A percentile compares a stretch with the other conserved stretches of the same genome.
phyloP scores from a whole-genome alignment of 345 rosid genomes.

The Brassica cretica region DNA sequence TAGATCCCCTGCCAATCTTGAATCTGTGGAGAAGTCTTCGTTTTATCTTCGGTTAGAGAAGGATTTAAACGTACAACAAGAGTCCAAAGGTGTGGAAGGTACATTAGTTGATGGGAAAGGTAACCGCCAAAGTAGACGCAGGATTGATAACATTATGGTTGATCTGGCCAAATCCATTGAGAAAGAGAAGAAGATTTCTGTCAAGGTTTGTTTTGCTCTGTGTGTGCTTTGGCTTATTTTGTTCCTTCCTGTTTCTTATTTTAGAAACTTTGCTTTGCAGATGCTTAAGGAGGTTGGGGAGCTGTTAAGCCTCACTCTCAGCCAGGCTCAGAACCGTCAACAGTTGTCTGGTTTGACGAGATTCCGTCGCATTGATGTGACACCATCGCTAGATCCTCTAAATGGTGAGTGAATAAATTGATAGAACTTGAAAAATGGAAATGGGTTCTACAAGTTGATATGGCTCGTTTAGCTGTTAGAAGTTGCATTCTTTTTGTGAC shows the following conservation, averaged over 20 bases:
- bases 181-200: conserved; percentile 83
- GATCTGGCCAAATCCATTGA: conserved; percentile 84
- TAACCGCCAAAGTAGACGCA: conserved; percentile 61
- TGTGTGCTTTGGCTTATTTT: neutral
- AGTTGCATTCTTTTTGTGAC: neutral
- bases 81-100: conserved; percentile 49
- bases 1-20: conserved; percentile 78
- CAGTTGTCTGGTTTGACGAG: conserved; percentile 79
- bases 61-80: conserved; percentile 47
- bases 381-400: conserved; percentile 69
- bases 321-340: conserved; percentile 67
- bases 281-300: conserved; percentile 86
- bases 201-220: conserved; percentile 59
- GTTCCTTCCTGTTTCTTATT: conserved; percentile 7
- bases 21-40: conserved; percentile 52
- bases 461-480: conserved; percentile 11
- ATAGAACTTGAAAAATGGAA: conserved; percentile 4
- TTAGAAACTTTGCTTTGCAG: conserved; percentile 42
- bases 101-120: conserved; percentile 53
- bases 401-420: conserved; percentile 51
- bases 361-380: conserved; percentile 74
- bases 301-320: conserved; percentile 71
- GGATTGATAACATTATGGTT: conserved; percentile 64
- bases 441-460: neutral
- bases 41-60: conserved; percentile 79